Percentiles rank a stretch among this genome's conserved stretches.
Evolutionary conservation across 306 rosid genomes (phyloP).

Genomic region (Sesbania bispinosa): DNA sequence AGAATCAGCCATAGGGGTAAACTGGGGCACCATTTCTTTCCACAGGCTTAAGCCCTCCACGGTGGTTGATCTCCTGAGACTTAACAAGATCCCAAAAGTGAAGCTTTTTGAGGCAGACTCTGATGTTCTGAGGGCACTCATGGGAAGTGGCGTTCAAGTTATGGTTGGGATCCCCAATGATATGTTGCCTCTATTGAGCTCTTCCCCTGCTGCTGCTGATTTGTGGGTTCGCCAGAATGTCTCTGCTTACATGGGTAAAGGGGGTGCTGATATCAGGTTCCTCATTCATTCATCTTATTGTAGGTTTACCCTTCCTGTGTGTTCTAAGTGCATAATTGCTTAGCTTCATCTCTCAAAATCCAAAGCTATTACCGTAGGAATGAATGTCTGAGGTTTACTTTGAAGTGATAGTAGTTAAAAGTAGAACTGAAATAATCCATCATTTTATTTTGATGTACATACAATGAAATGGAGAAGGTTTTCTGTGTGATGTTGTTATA

Average conservation of each 20-base stretch:
- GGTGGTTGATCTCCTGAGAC: slow-evolving; percentile 74
- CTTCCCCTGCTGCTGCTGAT: slow-evolving; percentile 72
- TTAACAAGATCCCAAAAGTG: slow-evolving; percentile 64
- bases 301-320: background rate
- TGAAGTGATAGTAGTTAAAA: background rate
- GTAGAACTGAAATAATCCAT: background rate
- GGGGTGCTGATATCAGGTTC: slow-evolving; percentile 89
- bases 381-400: slow-evolving; percentile 14
- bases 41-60: slow-evolving; percentile 69
- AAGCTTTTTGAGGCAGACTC: slow-evolving; percentile 87
- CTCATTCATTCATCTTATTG: background rate
- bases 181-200: slow-evolving; percentile 56
- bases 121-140: slow-evolving; percentile 49
- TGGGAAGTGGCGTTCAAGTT: slow-evolving; percentile 74
- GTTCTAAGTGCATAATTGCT: background rate
- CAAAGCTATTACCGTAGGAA: background rate
- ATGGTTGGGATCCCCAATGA: slow-evolving; percentile 93
- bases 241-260: slow-evolving; percentile 57
- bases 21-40: slow-evolving; percentile 84
- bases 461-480: background rate
- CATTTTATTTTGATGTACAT: background rate
- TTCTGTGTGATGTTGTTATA: background rate
- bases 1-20: slow-evolving; percentile 74
- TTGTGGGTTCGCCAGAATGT: slow-evolving; percentile 80
- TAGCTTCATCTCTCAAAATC: background rate